Base-by-base conservation (phyloP, 768 basidiomycete species). In the Mycena crocata region DNA sequence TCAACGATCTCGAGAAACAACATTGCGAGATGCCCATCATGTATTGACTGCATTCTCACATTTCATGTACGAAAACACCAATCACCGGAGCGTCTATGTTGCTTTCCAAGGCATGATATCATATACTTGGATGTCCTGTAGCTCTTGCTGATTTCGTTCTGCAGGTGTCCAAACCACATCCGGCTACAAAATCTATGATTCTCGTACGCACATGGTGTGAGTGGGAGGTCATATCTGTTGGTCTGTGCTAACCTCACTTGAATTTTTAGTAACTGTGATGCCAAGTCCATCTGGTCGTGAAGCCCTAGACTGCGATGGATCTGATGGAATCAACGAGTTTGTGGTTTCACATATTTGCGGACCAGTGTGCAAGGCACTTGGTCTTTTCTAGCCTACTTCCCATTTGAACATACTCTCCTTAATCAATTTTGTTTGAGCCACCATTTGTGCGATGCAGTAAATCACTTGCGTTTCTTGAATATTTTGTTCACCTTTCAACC, bases 31-130 rank as follows among this genome's bases (percentile, higher is more conserved):
- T 15, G 42, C 23, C 5, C 14, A 45, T 31, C 7, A 45, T 23
- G 24, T 46, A 3, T 17, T 57, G 28, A 30, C 56, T 8, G 56
- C 56, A 5, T 57, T 57, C 44, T 57, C 56, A 2, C 56, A 57
- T 14, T 57, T 57, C 44, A 57, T 44, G 14, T 57, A 32, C 17
- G 21, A 57, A 34, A n/a, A 28, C 30, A 44, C 31, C 31, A 57
- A 57, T 34, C 56, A 57, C 24, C 42, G 30, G 1, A 57, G 56
- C 13, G 56, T 57, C 21, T 57, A 32, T n/a, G 30, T 45, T 2
- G 42, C 44, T n/a, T 57, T 57, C 13, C 42, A 57, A 57, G 56
- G 56, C 46, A 26, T 21, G 6, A 10, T 21, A 14, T 10, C 40
- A 6, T 42, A 10, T 10, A 6, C 40, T 42, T 37, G 10, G 17